Conservation (phyloP, 23 red algal genomes). For the Chondrus crispus region DNA sequence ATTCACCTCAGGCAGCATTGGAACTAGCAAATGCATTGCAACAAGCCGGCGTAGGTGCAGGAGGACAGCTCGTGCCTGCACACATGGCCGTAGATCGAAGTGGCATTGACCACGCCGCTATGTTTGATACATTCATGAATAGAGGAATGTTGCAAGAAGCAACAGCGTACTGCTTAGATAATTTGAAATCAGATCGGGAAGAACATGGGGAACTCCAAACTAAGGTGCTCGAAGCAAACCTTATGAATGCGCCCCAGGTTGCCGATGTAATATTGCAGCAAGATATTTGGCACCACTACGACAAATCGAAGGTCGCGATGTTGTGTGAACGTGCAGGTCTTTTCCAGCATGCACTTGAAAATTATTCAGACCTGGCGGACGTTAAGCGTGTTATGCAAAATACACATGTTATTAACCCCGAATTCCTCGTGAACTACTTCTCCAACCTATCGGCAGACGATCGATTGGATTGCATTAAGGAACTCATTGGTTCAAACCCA, state of each 20-base stretch:
- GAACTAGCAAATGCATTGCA: slow-evolving; percentile 82
- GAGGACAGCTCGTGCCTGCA: slow-evolving; percentile 65
- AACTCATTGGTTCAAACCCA: slow-evolving; percentile 82
- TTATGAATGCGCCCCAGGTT: slow-evolving; percentile 93
- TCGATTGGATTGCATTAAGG: slow-evolving; percentile 81
- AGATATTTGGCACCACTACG: slow-evolving; percentile 92
- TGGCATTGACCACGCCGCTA: slow-evolving; percentile 76
- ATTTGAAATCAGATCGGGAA: slow-evolving; percentile 75
- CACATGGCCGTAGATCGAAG: slow-evolving; percentile 61
- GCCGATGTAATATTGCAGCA: slow-evolving; percentile 95
- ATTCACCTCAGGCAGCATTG: slow-evolving; percentile 70
- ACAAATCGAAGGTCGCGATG: slow-evolving; percentile 81
- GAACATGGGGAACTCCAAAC: slow-evolving; percentile 95
- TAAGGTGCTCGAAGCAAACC: slow-evolving; percentile 88
- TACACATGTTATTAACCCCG: slow-evolving; percentile 88
- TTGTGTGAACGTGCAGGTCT: slow-evolving; percentile 94
- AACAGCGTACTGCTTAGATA: slow-evolving; percentile 91
- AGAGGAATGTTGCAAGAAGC: slow-evolving; percentile 92
- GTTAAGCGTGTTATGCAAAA: slow-evolving; percentile 95
- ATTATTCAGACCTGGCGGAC: slow-evolving; percentile 86
- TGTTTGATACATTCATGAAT: slow-evolving; percentile 97
- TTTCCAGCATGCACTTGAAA: slow-evolving; percentile 89
- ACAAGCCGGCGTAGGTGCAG: slow-evolving; percentile 50
- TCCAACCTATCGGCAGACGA: slow-evolving; percentile 80
- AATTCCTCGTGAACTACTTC: slow-evolving; percentile 91